A percentile compares a stretch with the other conserved stretches of the same genome.
Conservation (phyloP, 2,329 filamentous ascomycete species). For the Claviceps paspali region DNA sequence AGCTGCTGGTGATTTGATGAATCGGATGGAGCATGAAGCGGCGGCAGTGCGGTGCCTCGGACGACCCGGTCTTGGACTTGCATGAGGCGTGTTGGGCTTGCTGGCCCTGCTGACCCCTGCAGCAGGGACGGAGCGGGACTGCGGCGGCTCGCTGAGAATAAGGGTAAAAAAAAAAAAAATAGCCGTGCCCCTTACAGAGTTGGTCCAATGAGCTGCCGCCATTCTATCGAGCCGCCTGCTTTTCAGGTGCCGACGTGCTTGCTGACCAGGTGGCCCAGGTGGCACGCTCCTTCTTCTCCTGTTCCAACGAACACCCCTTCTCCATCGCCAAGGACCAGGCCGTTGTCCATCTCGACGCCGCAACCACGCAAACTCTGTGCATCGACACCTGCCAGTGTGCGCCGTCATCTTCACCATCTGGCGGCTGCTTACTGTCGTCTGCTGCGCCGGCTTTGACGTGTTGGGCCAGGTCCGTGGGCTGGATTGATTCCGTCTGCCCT, state of each 20-base stretch:
- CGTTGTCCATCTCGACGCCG: background rate
- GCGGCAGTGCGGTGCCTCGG: too few relatives aligned
- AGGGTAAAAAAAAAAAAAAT: too few relatives aligned
- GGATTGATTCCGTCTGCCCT: background rate
- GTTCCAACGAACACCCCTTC: too few relatives aligned
- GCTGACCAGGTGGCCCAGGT: background rate
- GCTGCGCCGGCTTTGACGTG: constrained; percentile 2
- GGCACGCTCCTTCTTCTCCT: background rate
- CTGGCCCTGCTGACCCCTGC: too few relatives aligned
- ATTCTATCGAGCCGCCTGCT: background rate
- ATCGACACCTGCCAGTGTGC: constrained; percentile 1
- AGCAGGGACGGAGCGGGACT: too few relatives aligned
- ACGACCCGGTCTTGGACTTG: too few relatives aligned
- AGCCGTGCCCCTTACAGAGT: too few relatives aligned
- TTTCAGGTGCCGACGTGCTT: too few relatives aligned
- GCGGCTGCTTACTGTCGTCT: background rate
- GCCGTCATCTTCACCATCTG: background rate
- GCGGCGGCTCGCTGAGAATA: too few relatives aligned
- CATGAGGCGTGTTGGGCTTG: too few relatives aligned
- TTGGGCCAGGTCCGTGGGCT: background rate
- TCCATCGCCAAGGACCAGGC: background rate
- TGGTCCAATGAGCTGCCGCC: background rate
- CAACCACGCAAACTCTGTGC: background rate
- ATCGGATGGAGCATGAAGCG: too few relatives aligned
- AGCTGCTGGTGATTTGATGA: too few relatives aligned